Conservation (phyloP, 306 rosid genomes). For the Oxytropis ochrocephala region DNA sequence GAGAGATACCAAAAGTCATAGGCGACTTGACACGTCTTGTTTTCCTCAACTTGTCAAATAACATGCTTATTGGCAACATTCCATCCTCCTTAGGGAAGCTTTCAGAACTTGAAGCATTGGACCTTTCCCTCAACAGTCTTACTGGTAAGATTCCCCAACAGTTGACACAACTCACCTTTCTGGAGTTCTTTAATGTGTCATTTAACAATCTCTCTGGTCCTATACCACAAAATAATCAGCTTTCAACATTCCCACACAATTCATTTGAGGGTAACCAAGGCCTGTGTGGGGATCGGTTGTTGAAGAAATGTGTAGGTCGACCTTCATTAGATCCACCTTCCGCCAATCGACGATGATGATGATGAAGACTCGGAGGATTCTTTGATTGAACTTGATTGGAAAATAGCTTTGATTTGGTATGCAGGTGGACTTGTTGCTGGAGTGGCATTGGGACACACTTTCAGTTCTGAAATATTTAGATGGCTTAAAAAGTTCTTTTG, state of each 20-base stretch:
- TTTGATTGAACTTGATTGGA: not conserved
- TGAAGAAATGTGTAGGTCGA: not conserved
- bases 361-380: not conserved
- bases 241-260: too few relatives aligned
- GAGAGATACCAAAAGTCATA: too few relatives aligned
- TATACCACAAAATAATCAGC: too few relatives aligned
- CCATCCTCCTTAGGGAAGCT: conserved; percentile 24
- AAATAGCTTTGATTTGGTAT: conserved; percentile 6
- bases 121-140: conserved; percentile 17
- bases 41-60: conserved; percentile 17
- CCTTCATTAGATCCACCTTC: not conserved
- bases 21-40: conserved; percentile 9
- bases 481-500: not conserved
- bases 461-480: not conserved
- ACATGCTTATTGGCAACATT: conserved; percentile 14
- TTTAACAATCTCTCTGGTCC: too few relatives aligned
- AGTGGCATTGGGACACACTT: not conserved
- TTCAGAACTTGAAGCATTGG: conserved; percentile 16
- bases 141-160: conserved; percentile 19
- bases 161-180: too few relatives aligned
- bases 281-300: conserved; percentile 19
- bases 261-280: too few relatives aligned
- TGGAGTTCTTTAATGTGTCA: too few relatives aligned
- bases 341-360: not conserved
- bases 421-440: conserved; percentile 18